Conservation (phyloP, 2,329 filamentous ascomycete species). For the Aspergillus amoenus region DNA sequence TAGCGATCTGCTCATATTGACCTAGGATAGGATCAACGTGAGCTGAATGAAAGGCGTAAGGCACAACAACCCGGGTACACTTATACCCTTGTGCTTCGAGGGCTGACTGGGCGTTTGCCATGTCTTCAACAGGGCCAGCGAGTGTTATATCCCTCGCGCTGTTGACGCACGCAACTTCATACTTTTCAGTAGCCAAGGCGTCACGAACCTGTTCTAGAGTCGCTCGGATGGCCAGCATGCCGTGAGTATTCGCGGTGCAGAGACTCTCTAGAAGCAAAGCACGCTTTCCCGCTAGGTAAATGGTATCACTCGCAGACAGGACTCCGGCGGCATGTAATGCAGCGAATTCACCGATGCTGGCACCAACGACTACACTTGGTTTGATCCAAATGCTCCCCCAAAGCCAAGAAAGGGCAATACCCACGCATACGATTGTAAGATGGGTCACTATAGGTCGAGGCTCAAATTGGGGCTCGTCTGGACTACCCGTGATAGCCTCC, state of each 20-base stretch:
- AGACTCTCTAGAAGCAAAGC: conserved; percentile 20
- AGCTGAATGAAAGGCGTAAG: conserved; percentile 48
- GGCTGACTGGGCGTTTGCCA: conserved; percentile 27
- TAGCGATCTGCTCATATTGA: conserved; percentile 36
- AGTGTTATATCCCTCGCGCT: conserved; percentile 40
- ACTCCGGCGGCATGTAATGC: conserved; percentile 28
- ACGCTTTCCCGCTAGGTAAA: conserved; percentile 29
- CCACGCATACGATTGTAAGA: conserved; percentile 36
- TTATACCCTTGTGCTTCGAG: conserved; percentile 37
- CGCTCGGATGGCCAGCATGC: conserved; percentile 44
- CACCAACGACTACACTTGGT: conserved; percentile 42
- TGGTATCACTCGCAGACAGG: conserved; percentile 21
- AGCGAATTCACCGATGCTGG: conserved; percentile 36
- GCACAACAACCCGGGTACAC: conserved; percentile 40
- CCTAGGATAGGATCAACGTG: conserved; percentile 48
- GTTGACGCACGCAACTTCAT: conserved; percentile 41
- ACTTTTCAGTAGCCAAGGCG: conserved; percentile 23
- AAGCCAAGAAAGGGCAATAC: conserved; percentile 39
- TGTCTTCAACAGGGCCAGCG: conserved; percentile 32
- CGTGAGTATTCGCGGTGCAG: conserved; percentile 22
- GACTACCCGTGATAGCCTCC: conserved; percentile 24
- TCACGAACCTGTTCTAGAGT: conserved; percentile 31
- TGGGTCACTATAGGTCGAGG: conserved; percentile 23
- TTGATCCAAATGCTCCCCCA: conserved; percentile 37
- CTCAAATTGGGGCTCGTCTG: conserved; percentile 18